Percentiles rank a stretch among this genome's conserved stretches.
Evolutionary conservation across 768 basidiomycete species (phyloP).

Genomic region (Daedaleopsis sinensis): DNA sequence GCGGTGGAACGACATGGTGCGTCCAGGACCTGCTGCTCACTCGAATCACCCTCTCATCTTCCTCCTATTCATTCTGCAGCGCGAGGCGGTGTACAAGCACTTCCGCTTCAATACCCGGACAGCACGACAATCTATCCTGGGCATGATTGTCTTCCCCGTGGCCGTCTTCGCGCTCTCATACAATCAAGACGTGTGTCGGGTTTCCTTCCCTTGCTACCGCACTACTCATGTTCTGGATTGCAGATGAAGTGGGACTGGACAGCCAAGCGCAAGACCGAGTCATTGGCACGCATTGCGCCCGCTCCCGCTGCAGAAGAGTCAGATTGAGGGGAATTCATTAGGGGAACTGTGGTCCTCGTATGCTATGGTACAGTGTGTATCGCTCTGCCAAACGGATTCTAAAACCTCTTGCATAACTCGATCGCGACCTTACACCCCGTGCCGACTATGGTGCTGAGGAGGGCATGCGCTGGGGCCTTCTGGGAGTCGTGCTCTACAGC

Average conservation of each 20-base stretch:
- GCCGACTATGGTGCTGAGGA: constrained; percentile 84
- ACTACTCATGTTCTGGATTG: neutral
- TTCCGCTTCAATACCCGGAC: constrained; percentile 80
- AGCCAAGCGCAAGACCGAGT: constrained; percentile 51
- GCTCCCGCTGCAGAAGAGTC: constrained; percentile 22
- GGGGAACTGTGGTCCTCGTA: neutral
- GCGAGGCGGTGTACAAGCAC: constrained; percentile 81
- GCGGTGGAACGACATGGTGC: constrained; percentile 63
- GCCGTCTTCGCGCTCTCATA: constrained; percentile 49
- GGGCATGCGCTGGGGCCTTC: constrained; percentile 87
- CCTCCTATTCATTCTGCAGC: constrained; percentile 44
- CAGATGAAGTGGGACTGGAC: constrained; percentile 60
- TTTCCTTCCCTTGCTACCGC: neutral
- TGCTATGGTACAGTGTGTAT: constrained; percentile 16
- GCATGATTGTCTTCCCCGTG: constrained; percentile 67
- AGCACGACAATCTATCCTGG: constrained; percentile 61
- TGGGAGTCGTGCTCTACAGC: constrained; percentile 89
- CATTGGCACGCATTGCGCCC: constrained; percentile 33
- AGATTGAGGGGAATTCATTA: constrained; percentile 15
- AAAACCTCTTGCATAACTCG: constrained; percentile 84
- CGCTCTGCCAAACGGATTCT: constrained; percentile 21
- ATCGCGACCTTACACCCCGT: constrained; percentile 90
- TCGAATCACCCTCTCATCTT: neutral
- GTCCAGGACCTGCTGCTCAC: neutral
- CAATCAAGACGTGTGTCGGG: constrained; percentile 41